These are phyloP conservation scores for Botryotinia calthae DNA, from an alignment of 2,329 filamentous ascomycete genomes.

Conservation along the genomic window DNA sequence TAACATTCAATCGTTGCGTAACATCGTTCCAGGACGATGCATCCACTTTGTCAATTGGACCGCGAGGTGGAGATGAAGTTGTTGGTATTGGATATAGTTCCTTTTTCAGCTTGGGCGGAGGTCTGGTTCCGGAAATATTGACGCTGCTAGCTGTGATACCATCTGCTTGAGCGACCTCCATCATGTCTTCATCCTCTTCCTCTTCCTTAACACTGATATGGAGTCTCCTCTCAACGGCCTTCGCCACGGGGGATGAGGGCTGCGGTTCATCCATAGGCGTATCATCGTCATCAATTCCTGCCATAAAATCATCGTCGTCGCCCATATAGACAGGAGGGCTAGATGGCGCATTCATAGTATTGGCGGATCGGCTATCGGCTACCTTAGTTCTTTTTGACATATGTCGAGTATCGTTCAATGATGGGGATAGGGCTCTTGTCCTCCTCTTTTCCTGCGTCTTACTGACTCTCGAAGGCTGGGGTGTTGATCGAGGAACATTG, in stretches of 20 bases:
- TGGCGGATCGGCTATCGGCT: conserved; percentile 44
- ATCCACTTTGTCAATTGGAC: conserved; percentile 62
- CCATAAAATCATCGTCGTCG: conserved; percentile 56
- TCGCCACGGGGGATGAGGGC: conserved; percentile 82
- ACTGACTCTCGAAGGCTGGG: conserved; percentile 61
- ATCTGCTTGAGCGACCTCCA: conserved; percentile 79
- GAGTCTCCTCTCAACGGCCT: conserved; percentile 70
- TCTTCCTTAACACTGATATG: conserved; percentile 61
- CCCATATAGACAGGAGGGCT: conserved; percentile 48
- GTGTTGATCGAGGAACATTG: conserved; percentile 63
- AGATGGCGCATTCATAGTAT: conserved; percentile 40
- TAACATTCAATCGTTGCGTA: conserved; percentile 79
- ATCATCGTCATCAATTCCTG: conserved; percentile 61
- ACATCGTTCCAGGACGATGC: conserved; percentile 86
- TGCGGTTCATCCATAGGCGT: conserved; percentile 82
- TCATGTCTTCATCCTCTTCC: conserved; percentile 74
- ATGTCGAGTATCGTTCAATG: conserved; percentile 50
- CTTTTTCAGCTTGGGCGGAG: conserved; percentile 72
- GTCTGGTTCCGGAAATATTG: conserved; percentile 80
- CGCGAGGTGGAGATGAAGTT: conserved; percentile 72
- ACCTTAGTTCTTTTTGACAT: conserved; percentile 57
- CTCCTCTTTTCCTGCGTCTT: conserved; percentile 76
- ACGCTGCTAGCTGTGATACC: conserved; percentile 69
- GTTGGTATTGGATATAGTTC: conserved; percentile 66
- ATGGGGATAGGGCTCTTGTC: conserved; percentile 76